Evolutionary conservation across 78 protist genomes (phyloP), one percentile per base, ranked within the genome.

Genomic region (Polysphondylium violaceum): DNA sequence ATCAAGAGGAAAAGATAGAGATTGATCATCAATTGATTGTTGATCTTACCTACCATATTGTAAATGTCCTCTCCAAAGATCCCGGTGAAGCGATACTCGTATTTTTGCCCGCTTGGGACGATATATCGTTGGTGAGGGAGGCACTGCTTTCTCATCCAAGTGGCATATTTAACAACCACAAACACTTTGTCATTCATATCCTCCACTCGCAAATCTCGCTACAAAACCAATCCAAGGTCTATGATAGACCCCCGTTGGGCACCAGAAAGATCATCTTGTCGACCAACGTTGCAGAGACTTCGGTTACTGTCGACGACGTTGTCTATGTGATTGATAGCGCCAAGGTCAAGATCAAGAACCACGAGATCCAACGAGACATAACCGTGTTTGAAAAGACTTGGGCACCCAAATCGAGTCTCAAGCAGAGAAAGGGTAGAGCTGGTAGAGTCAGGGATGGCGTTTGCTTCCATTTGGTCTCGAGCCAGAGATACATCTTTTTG

Each of bases 251-350:
- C 31, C 96, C 94, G 35, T 16, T 1, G 7, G 85, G 77, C 19
- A 9, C 69, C 25, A 63, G 98, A 44, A 96, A 97, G 93, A 63
- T 97, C 9, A 95, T 97, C 25, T 44, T 97, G 21, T 12, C 94
- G 0, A 97, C 98, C 14, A 96, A 97, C 60, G 88, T 97, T 41
- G 97, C 97, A 27, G 97, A 97, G 72, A 97, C 98, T 25, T 74
- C 93, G 14, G 55, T 97, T 21, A 89, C 98, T 14, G 96, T 95
- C 31, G 93, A 96, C 68, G 98, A 95, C 44, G 56, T 96, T 6
- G 65, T 74, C 23, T 90, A 59, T 11, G 98, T 97, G 14, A 71
- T 97, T 59, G 98, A 97, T 76, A 33, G 81, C 2, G 98, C 98
- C n/a, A 72, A 50, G 23, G 78, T 72, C 16, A 72, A 72, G 41